phyloP scores from a whole-genome alignment of 192 early-diverging fungal genomes.

The Powellomyces hirtus region DNA sequence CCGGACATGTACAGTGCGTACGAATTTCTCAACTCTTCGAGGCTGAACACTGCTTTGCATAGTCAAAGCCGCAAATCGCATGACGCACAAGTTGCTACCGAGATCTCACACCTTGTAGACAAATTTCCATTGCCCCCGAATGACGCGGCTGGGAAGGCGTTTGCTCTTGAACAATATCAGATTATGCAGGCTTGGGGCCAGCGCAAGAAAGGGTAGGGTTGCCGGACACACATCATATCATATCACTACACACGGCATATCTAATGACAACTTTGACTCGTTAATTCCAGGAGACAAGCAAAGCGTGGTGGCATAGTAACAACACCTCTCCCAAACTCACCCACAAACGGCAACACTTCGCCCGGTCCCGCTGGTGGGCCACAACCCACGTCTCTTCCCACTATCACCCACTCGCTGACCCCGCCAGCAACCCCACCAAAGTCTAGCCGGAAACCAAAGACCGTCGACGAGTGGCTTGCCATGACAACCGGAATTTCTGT shows the following conservation, averaged over 20 bases:
- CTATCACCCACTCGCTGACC: neutral
- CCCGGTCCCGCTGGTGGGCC: too few relatives aligned
- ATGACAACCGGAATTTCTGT: too few relatives aligned
- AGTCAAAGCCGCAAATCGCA: neutral
- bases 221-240: too few relatives aligned
- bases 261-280: too few relatives aligned
- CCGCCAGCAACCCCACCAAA: neutral
- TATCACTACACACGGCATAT: too few relatives aligned
- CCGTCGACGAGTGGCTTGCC: constrained; percentile 10
- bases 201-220: neutral
- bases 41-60: neutral
- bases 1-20: constrained; percentile 14
- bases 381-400: neutral
- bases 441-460: neutral
- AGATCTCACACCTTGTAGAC: constrained; percentile 2
- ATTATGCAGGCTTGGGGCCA: constrained; percentile 1
- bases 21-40: neutral
- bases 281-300: too few relatives aligned
- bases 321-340: too few relatives aligned
- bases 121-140: neutral
- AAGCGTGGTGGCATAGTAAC: too few relatives aligned
- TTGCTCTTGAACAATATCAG: constrained; percentile 5
- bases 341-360: too few relatives aligned
- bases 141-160: neutral
- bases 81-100: neutral